A percentile compares a stretch with the other conserved stretches of the same genome.
phyloP scores from a whole-genome alignment of 768 basidiomycete genomes.

The Termitomyces sp. region DNA sequence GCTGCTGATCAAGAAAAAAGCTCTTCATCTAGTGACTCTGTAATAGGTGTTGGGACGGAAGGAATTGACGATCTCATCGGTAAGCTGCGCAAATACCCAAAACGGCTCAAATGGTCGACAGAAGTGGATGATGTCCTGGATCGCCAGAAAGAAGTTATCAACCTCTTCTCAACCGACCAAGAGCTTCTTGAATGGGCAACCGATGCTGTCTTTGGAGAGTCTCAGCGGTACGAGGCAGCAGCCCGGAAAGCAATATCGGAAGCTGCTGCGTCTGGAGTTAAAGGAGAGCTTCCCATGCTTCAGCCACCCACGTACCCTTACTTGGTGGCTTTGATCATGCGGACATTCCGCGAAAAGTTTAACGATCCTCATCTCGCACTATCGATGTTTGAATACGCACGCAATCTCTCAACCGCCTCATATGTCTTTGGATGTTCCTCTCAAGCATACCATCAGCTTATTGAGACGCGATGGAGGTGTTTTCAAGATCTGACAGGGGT shows the following conservation, averaged over 20 bases:
- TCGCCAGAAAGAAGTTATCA: slow-evolving; percentile 69
- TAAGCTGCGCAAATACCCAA: slow-evolving; percentile 50
- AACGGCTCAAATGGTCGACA: slow-evolving; percentile 46
- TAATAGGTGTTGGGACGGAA: slow-evolving; percentile 19
- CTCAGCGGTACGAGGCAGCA: slow-evolving; percentile 44
- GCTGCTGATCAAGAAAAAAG: slow-evolving; percentile 31
- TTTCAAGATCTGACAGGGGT: slow-evolving; percentile 84
- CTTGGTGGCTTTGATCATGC: slow-evolving; percentile 75
- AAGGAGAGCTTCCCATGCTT: slow-evolving; percentile 32
- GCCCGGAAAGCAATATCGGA: slow-evolving; percentile 34
- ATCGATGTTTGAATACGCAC: slow-evolving; percentile 77
- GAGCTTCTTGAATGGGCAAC: slow-evolving; percentile 74
- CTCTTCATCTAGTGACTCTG: slow-evolving; percentile 8
- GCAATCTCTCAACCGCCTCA: slow-evolving; percentile 68
- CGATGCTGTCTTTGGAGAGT: slow-evolving; percentile 64
- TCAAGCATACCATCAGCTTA: slow-evolving; percentile 82
- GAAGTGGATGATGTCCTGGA: slow-evolving; percentile 57
- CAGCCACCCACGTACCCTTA: slow-evolving; percentile 71
- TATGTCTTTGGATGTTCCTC: slow-evolving; percentile 92
- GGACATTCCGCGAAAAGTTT: slow-evolving; percentile 74
- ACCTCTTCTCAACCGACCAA: slow-evolving; percentile 62
- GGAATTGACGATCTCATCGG: slow-evolving; percentile 50
- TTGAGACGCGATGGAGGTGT: slow-evolving; percentile 79
- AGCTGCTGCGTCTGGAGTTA: slow-evolving; percentile 20
- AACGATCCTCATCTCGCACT: slow-evolving; percentile 78